Evolutionary conservation across 1,284 basidiomycete species (phyloP), one percentile per base, ranked within the genome.

Genomic region (Heterobasidion parviporum): DNA sequence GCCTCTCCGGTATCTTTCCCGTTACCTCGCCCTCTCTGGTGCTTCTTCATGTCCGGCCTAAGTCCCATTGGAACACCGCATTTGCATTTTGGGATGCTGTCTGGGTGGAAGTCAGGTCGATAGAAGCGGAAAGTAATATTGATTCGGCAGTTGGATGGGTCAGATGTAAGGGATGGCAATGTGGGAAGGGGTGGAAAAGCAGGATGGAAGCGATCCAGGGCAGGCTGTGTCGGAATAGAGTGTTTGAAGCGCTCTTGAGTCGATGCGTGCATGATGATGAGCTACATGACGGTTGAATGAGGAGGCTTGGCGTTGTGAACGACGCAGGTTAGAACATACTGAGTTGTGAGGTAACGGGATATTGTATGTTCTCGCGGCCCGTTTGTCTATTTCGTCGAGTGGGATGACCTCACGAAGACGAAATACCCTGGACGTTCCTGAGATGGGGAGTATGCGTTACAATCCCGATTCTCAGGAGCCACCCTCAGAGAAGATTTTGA

Each of bases 121-220:
- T 89, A 94, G 67, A 93, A 93, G 45, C 92, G 78, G 68, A 94
- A 94, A 0, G 92, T 95, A 56, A 95, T 87, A 64, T 94, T 94
- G 63, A 95, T 93, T 20, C 92, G 81, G 57, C 80, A 83, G 55
- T 85, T 92, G 18, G 80, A 85, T 2, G 72, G 59, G 47, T 69
- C 65, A 36, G 71, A 66, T 59, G 6, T 59, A 59, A 26, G 57
- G 33, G 54, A 52, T 26, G 57, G 52, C 8, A 59, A 6, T 55
- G 59, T 26, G 15, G 52, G 36, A 4, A 64, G 64, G 0, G 65
- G 82, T 15, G 84, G 83, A 61, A 73, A 78, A 2, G 77, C 68
- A 1, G 92, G 89, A 36, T 80, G 79, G 66, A 86, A 94, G 16
- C 88, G 64, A 65, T 95, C 93, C 53, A 95, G 78, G 0, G 83